These are phyloP conservation scores for Cutaneotrichosporon spelunceum DNA, from an alignment of 1,284 basidiomycete genomes.

Conservation along the genomic window DNA sequence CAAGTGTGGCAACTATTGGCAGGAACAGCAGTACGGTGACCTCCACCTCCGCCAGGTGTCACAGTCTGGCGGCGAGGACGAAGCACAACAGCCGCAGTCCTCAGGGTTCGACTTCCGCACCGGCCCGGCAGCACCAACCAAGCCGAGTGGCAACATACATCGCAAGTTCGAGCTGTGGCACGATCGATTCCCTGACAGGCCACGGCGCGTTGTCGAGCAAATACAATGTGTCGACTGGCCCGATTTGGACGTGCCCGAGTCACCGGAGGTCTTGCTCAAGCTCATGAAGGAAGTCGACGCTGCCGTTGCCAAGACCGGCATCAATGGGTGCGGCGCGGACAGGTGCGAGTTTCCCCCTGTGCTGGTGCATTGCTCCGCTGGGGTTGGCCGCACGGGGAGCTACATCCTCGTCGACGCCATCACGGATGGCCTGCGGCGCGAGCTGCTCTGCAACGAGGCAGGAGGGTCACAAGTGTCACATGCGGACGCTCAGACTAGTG, in stretches of 20 bases:
- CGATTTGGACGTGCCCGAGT: constrained; percentile 86
- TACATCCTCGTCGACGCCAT: constrained; percentile 86
- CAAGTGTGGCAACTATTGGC: constrained; percentile 93
- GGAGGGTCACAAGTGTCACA: neutral
- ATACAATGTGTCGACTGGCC: constrained; percentile 90
- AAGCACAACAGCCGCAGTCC: constrained; percentile 25
- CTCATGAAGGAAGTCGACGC: constrained; percentile 62
- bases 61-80: constrained; percentile 57
- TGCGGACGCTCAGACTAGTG: neutral
- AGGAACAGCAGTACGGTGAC: constrained; percentile 66
- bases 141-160: constrained; percentile 54
- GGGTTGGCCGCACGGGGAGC: constrained; percentile 85
- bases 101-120: constrained; percentile 51
- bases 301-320: constrained; percentile 59
- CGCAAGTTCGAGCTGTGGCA: constrained; percentile 69
- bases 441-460: constrained; percentile 45
- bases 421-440: constrained; percentile 69
- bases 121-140: constrained; percentile 16
- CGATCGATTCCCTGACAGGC: constrained; percentile 58
- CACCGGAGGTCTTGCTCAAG: constrained; percentile 67
- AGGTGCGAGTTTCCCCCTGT: constrained; percentile 45
- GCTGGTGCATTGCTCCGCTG: constrained; percentile 63
- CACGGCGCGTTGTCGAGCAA: constrained; percentile 61
- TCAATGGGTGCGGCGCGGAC: constrained; percentile 23
- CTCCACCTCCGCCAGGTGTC: constrained; percentile 64